Percentiles rank a stretch among this genome's conserved stretches.
These are phyloP conservation scores for Hypsizygus ulmarius DNA, from an alignment of 1,284 basidiomycete genomes.

Conservation along the genomic window DNA sequence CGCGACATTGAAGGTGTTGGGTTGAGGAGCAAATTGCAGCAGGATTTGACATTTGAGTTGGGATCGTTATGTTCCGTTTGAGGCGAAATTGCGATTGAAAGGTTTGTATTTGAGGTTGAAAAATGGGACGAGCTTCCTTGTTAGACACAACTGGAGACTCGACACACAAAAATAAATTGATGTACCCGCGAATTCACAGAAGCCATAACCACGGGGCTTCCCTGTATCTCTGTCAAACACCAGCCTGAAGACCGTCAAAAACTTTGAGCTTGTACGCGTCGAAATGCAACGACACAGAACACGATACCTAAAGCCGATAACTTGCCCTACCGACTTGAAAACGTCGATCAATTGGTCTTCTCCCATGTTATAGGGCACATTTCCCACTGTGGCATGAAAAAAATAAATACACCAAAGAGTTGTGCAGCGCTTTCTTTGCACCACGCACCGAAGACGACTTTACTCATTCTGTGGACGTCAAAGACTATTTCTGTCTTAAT, in stretches of 20 bases:
- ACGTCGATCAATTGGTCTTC: slow-evolving; percentile 84
- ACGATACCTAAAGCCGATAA: slow-evolving; percentile 78
- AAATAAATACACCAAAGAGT: background rate
- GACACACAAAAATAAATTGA: slow-evolving; percentile 36
- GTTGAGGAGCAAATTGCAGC: background rate
- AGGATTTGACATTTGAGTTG: background rate
- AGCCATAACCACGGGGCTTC: slow-evolving; percentile 95
- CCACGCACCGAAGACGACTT: slow-evolving; percentile 34
- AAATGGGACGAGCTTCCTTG: slow-evolving; percentile 29
- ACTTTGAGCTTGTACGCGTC: slow-evolving; percentile 13
- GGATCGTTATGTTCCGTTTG: background rate
- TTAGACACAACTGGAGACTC: slow-evolving; percentile 36
- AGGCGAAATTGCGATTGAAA: background rate
- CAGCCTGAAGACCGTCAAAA: slow-evolving; percentile 52
- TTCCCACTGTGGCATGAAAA: slow-evolving; percentile 58
- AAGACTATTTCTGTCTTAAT: background rate
- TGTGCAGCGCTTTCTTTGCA: background rate
- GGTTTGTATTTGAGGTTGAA: slow-evolving; percentile 6
- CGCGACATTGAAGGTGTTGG: background rate
- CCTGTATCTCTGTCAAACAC: slow-evolving; percentile 96
- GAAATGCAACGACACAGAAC: slow-evolving; percentile 5
- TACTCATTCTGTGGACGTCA: slow-evolving; percentile 26
- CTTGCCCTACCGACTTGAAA: slow-evolving; percentile 84
- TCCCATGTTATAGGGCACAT: slow-evolving; percentile 85
- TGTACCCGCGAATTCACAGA: slow-evolving; percentile 94